Percentiles rank a stretch among this genome's conserved stretches.
Conservation (phyloP, 2,329 filamentous ascomycete species). For the Cercospora citrullina region DNA sequence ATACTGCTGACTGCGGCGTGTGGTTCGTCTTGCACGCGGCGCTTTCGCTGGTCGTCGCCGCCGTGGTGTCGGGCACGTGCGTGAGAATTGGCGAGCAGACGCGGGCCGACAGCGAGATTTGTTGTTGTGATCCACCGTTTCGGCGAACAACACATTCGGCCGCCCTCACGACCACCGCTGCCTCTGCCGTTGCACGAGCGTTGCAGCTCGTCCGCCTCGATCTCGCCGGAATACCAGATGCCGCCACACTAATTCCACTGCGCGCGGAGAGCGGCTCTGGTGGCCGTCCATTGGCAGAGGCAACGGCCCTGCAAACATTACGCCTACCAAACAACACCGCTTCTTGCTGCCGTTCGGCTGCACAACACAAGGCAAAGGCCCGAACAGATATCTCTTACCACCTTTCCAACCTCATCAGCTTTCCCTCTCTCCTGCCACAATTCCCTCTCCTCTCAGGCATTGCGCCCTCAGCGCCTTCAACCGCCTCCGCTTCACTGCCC, state of each 20-base stretch:
- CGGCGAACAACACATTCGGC: not conserved
- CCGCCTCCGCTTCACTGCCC: not conserved
- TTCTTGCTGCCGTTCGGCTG: not conserved
- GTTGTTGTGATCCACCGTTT: not conserved
- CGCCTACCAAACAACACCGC: constrained; percentile 8
- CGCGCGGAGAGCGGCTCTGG: not conserved
- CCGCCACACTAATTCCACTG: not conserved
- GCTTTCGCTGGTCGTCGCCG: not conserved
- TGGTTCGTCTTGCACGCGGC: not conserved
- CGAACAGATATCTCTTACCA: constrained; percentile 23
- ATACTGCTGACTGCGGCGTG: not conserved
- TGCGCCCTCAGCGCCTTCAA: constrained; percentile 4
- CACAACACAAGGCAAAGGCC: constrained; percentile 14
- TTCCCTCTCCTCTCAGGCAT: constrained; percentile 11
- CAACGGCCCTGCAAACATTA: constrained; percentile 12
- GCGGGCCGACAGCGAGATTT: not conserved
- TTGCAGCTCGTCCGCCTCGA: not conserved
- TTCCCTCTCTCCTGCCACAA: constrained; percentile 13
- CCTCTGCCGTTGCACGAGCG: not conserved
- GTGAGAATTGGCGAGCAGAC: not conserved
- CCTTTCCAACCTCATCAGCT: constrained; percentile 11
- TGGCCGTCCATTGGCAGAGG: constrained; percentile 1
- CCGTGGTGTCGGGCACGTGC: not conserved
- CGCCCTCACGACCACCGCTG: not conserved
- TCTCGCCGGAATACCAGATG: constrained; percentile 2